These are phyloP conservation scores for Aspergillus bertholletiae DNA, from an alignment of 495 filamentous ascomycete species.

Conservation along the genomic window DNA sequence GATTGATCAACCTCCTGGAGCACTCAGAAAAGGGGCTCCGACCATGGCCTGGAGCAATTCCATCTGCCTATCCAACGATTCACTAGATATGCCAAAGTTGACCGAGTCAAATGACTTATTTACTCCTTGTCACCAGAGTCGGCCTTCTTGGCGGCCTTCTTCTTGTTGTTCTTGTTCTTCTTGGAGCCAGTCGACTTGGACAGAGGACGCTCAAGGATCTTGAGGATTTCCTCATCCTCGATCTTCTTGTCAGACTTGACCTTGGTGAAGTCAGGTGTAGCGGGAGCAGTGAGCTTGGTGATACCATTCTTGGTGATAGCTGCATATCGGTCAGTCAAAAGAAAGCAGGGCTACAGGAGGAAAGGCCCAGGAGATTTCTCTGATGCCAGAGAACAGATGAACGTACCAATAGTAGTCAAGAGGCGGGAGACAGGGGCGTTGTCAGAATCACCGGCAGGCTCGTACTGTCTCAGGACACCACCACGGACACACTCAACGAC, in stretches of 20 bases:
- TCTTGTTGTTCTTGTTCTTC: conserved; percentile 79
- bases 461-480: conserved; percentile 90
- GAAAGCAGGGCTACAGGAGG: background rate
- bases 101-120: conserved; percentile 15
- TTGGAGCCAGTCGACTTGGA: conserved; percentile 70
- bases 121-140: conserved; percentile 60
- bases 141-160: conserved; percentile 79
- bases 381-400: background rate
- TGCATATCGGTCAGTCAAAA: conserved; percentile 26
- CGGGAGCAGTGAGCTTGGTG: conserved; percentile 74
- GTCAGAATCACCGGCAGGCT: conserved; percentile 92
- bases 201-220: conserved; percentile 85
- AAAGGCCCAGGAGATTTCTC: background rate
- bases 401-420: conserved; percentile 86
- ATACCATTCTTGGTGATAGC: conserved; percentile 98
- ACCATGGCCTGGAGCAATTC: conserved; percentile 5
- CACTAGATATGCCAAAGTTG: conserved; percentile 9
- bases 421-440: conserved; percentile 75
- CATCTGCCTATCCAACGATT: conserved; percentile 9
- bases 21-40: conserved; percentile 7
- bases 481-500: conserved; percentile 91
- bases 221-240: conserved; percentile 87
- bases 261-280: conserved; percentile 67
- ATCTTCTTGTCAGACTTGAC: conserved; percentile 97
- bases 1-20: conserved; percentile 1